Conservation (phyloP, 1,284 basidiomycete genomes). For the Jaminaea rosea region DNA sequence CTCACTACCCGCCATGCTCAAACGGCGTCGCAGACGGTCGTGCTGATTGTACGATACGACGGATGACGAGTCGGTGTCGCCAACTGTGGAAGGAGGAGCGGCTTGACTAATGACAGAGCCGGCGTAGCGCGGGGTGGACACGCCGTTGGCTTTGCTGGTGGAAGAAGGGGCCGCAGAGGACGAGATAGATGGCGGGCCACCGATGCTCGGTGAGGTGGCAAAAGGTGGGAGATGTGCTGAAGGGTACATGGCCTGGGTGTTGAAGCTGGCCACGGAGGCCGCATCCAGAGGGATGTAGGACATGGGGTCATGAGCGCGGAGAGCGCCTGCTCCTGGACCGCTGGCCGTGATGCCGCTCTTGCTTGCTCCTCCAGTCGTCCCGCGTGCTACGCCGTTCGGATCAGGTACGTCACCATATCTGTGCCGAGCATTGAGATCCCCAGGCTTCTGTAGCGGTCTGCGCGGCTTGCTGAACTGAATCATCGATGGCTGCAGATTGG, state of each 20-base stretch:
- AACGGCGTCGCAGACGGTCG: slow-evolving; percentile 26
- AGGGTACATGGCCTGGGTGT: slow-evolving; percentile 35
- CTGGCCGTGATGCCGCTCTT: not conserved
- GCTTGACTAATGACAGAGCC: slow-evolving; percentile 36
- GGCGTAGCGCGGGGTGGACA: slow-evolving; percentile 18
- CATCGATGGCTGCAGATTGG: slow-evolving; percentile 93
- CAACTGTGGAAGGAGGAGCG: no score
- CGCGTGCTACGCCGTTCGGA: slow-evolving; percentile 4
- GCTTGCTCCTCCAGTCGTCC: not conserved
- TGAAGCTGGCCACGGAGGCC: slow-evolving; percentile 30
- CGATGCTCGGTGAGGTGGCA: no score
- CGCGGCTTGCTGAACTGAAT: slow-evolving; percentile 66
- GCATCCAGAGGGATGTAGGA: slow-evolving; percentile 84
- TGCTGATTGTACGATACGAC: slow-evolving; percentile 37
- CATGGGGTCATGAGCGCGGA: slow-evolving; percentile 82
- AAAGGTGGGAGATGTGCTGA: slow-evolving; percentile 23
- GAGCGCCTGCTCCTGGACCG: slow-evolving; percentile 66
- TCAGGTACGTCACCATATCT: slow-evolving; percentile 14
- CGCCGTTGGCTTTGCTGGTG: slow-evolving; percentile 8
- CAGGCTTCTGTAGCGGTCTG: slow-evolving; percentile 36
- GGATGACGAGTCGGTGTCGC: slow-evolving; percentile 14
- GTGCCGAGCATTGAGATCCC: slow-evolving; percentile 37
- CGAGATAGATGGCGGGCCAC: no score
- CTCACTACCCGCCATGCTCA: slow-evolving; percentile 26
- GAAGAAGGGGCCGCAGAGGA: slow-evolving; percentile 7